phyloP scores from a whole-genome alignment of 257 asterid genomes.

The Solanum habrochaites region DNA sequence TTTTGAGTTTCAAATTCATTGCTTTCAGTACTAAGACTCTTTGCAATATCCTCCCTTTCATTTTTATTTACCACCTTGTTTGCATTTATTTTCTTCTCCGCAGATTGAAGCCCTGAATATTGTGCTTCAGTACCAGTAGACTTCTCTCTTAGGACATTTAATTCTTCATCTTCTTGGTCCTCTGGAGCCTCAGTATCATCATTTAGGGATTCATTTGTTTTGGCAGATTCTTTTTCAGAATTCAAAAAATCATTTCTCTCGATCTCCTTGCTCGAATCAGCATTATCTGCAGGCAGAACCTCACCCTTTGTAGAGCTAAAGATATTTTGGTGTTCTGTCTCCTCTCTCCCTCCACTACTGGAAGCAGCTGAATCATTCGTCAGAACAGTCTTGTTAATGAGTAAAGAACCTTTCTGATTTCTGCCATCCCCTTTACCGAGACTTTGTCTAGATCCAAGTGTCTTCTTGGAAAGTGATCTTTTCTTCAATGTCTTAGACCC shows the following conservation, averaged over 20 bases:
- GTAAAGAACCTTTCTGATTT: slow-evolving; percentile 36
- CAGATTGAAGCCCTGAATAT: slow-evolving; percentile 5
- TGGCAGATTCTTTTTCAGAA: neutral
- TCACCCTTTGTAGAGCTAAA: slow-evolving; percentile 14
- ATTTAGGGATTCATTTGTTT: slow-evolving; percentile 9
- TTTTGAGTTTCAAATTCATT: neutral
- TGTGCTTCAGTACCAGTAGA: slow-evolving; percentile 6
- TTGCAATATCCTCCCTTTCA: neutral
- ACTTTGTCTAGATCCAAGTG: slow-evolving; percentile 40
- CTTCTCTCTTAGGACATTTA: neutral
- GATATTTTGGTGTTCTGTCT: slow-evolving; percentile 1
- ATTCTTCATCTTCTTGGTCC: slow-evolving; percentile 10
- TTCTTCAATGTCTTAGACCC: slow-evolving; percentile 23
- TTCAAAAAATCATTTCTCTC: neutral
- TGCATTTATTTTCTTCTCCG: slow-evolving; percentile 1
- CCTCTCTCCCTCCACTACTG: slow-evolving; percentile 7
- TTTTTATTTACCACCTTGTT: neutral
- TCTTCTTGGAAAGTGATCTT: slow-evolving; percentile 39
- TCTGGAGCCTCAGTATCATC: slow-evolving; percentile 50
- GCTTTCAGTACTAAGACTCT: neutral
- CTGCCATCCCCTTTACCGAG: slow-evolving; percentile 18
- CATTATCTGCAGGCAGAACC: slow-evolving; percentile 10
- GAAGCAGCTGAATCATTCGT: neutral
- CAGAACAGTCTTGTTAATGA: slow-evolving; percentile 19
- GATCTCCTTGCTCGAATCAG: neutral